Base-by-base conservation (phyloP, 768 basidiomycete species). In the Agaricus bisporus region DNA sequence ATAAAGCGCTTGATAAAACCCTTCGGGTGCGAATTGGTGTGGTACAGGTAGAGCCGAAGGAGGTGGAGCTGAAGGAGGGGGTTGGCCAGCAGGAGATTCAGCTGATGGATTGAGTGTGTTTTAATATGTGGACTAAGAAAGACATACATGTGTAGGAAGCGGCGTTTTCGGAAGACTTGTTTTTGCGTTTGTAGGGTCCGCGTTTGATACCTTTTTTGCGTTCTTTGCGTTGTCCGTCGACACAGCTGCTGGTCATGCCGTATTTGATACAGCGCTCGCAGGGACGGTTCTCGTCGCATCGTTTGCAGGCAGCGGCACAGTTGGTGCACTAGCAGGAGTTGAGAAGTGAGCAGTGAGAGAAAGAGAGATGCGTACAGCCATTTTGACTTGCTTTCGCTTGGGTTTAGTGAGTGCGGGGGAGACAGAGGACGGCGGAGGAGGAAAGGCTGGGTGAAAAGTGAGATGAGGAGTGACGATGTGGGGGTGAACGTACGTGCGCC, bases 221-320 rank as follows among this genome's bases (percentile, higher is more conserved):
- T 68, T 95, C 93, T 71, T 95, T 97, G 64, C 94, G 80, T 63
- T 90, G 87, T 28, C 92, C 93, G 67, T 97, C 94, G 51, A 87
- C 73, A 68, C 94, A 97, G 51, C 84, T 78, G 9, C 78, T 77
- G 2, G 81, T 71, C 49, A 92, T 80, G 59, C 88, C 90, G 66
- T 95, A 95, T 70, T 93, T 94, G 63, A 86, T 75, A 60, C 94
- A 97, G 32, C 94, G 85, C 56, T 87, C 84, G 65, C 94, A 97
- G 22, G 94, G 94, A 41, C 94, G 83, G 59, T 75, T 78, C 58
- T 92, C 91, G 67, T 92, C 88, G 66, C 90, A 92, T 59, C 91
- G 88, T 68, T 92, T 92, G 72, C 90, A 92, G 0, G 90, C 90
- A 48, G 81, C 80, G 56, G 91, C 91, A 64, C 90, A 92, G 61